These are phyloP conservation scores for Cyathus striatus DNA, from an alignment of 768 basidiomycete species.

Conservation along the genomic window DNA sequence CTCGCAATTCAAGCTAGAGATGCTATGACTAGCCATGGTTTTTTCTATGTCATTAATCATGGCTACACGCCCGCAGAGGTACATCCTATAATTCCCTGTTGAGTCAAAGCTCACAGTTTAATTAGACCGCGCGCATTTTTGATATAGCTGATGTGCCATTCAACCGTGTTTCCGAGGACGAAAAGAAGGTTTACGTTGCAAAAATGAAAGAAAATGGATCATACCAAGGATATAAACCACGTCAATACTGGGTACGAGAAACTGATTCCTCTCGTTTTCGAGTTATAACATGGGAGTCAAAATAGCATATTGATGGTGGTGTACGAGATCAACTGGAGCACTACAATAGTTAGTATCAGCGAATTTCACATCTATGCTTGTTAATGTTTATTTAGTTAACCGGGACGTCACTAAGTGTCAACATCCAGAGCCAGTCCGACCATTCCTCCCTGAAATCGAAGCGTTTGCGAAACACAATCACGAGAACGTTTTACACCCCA, in stretches of 20 bases:
- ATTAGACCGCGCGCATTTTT: conserved; percentile 37
- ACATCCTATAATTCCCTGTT: background rate
- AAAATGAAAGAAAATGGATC: conserved; percentile 37
- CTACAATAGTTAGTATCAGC: conserved; percentile 27
- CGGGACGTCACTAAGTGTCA: conserved; percentile 17
- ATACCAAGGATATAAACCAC: conserved; percentile 49
- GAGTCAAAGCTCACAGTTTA: background rate
- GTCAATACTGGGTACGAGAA: conserved; percentile 35
- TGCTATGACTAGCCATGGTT: conserved; percentile 34
- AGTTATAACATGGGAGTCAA: background rate
- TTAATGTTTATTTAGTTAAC: conserved; percentile 16
- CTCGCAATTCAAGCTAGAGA: conserved; percentile 33
- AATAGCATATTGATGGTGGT: conserved; percentile 31
- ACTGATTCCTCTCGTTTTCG: background rate
- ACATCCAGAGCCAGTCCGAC: conserved; percentile 26
- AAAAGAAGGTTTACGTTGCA: conserved; percentile 37
- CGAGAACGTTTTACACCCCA: conserved; percentile 23
- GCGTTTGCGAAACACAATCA: conserved; percentile 27
- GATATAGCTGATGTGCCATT: conserved; percentile 44
- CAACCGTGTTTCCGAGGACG: conserved; percentile 30
- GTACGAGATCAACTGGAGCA: conserved; percentile 37
- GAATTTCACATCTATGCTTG: background rate
- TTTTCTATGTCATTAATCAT: conserved; percentile 48
- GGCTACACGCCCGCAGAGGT: conserved; percentile 38
- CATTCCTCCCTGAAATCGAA: conserved; percentile 22